A percentile compares a stretch with the other conserved stretches of the same genome.
Evolutionary conservation across 2,329 filamentous ascomycete species (phyloP).

Genomic region (Hysterium pulicare): DNA sequence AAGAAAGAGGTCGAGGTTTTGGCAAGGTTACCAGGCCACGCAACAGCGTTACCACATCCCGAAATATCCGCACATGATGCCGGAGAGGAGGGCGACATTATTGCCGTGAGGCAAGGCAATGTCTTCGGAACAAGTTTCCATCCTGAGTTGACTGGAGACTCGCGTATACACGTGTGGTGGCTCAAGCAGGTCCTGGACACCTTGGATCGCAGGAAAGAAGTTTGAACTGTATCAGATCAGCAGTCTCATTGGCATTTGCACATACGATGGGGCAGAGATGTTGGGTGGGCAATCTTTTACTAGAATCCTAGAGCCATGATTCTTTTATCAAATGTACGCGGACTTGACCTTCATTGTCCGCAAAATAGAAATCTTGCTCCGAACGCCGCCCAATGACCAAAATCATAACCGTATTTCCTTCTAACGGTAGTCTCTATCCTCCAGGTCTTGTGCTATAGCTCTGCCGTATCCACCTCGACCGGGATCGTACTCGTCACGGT

Average conservation of each 20-base stretch:
- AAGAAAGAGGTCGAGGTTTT: conserved; percentile 56
- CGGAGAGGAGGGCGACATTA: conserved; percentile 66
- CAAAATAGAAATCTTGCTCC: conserved; percentile 8
- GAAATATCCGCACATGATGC: conserved; percentile 45
- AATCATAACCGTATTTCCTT: not conserved
- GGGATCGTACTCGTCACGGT: conserved; percentile 94
- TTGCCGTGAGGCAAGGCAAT: conserved; percentile 86
- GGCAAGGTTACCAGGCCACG: conserved; percentile 53
- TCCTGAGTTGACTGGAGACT: conserved; percentile 84
- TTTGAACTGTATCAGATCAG: conserved; percentile 21
- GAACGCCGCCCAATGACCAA: conserved; percentile 11
- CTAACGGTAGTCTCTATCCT: conserved; percentile 25
- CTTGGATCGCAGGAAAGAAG: conserved; percentile 24
- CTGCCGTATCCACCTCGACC: conserved; percentile 86
- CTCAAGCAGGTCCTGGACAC: conserved; percentile 60
- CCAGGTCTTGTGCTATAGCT: conserved; percentile 63
- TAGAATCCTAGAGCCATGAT: too few species aligned
- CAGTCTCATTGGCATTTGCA: too few species aligned
- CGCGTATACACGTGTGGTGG: conserved; percentile 93
- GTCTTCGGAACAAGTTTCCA: conserved; percentile 95
- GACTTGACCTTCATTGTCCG: not conserved
- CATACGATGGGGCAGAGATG: too few species aligned
- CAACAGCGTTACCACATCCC: conserved; percentile 47
- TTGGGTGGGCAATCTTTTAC: too few species aligned
- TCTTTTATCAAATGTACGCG: too few species aligned